A percentile compares a stretch with the other conserved stretches of the same genome.
Evolutionary conservation across 2,329 filamentous ascomycete species (phyloP).

Genomic region (Cladosporium sp.): DNA sequence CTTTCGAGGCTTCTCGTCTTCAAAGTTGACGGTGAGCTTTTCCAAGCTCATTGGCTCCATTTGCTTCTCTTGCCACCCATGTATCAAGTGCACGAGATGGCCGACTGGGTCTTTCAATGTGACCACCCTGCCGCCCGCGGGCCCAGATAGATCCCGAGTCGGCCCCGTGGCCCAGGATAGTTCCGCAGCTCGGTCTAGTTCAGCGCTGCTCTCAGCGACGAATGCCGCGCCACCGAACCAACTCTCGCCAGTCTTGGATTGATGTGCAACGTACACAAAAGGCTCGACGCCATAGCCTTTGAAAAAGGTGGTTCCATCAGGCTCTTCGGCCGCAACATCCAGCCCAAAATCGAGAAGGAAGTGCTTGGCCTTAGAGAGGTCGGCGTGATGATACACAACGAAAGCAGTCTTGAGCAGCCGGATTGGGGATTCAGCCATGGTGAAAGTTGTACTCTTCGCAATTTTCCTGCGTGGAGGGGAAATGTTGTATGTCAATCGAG

Average conservation of each 20-base stretch:
- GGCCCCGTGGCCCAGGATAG: too few relatives aligned
- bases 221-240: slow-evolving; percentile 36
- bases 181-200: slow-evolving; percentile 34
- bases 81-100: too few relatives aligned
- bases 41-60: slow-evolving; percentile 14
- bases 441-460: too few relatives aligned
- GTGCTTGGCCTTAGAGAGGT: slow-evolving; percentile 6
- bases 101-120: too few relatives aligned
- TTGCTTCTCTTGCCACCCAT: too few relatives aligned
- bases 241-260: slow-evolving; percentile 24
- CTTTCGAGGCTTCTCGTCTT: slow-evolving; percentile 27
- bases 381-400: slow-evolving; percentile 12
- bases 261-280: slow-evolving; percentile 35
- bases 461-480: too few relatives aligned
- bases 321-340: slow-evolving; percentile 1
- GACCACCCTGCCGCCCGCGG: too few relatives aligned
- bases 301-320: slow-evolving; percentile 21
- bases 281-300: slow-evolving; percentile 36
- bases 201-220: slow-evolving; percentile 34
- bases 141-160: too few relatives aligned
- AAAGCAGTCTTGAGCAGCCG: slow-evolving; percentile 13
- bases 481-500: too few relatives aligned
- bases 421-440: slow-evolving; percentile 1
- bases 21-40: slow-evolving; percentile 28
- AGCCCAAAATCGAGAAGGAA: slow-evolving; percentile 16